These are phyloP conservation scores for Vigna unguiculata DNA, from an alignment of 306 rosid species.

Conservation along the genomic window DNA sequence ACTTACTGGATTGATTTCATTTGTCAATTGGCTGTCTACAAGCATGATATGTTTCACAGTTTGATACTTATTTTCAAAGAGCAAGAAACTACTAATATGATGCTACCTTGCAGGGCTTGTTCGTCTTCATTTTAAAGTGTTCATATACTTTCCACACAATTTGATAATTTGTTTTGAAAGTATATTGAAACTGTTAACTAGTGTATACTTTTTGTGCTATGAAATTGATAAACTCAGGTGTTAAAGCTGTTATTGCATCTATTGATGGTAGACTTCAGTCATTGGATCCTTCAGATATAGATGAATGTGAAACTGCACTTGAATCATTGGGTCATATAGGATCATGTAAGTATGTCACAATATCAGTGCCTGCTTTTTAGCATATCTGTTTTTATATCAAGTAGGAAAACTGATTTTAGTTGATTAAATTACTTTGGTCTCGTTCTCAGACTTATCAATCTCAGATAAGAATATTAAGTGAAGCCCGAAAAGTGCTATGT, in stretches of 20 bases:
- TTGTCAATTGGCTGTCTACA: conserved; percentile 25
- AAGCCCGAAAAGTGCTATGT: background rate
- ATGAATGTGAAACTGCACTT: conserved; percentile 84
- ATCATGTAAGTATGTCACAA: conserved; percentile 69
- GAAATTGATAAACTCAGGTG: conserved; percentile 58
- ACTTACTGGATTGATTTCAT: conserved; percentile 27
- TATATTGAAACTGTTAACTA: conserved; percentile 11
- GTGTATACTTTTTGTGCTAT: conserved; percentile 34
- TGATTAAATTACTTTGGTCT: conserved; percentile 26
- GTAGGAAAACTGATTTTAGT: conserved; percentile 29
- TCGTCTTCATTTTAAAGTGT: background rate
- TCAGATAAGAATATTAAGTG: background rate
- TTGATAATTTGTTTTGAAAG: conserved; percentile 13
- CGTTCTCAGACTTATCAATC: background rate
- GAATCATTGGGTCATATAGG: conserved; percentile 96
- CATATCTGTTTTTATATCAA: background rate
- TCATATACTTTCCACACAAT: background rate
- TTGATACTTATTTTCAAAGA: background rate
- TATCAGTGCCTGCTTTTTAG: conserved; percentile 22
- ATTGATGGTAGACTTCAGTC: conserved; percentile 70
- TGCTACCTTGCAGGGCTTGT: conserved; percentile 8
- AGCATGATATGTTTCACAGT: background rate
- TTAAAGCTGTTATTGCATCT: conserved; percentile 63
- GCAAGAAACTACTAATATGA: background rate
- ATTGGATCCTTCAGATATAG: conserved; percentile 62